Evolutionary conservation across 495 filamentous ascomycete genomes (phyloP).

Genomic region (Talaromyces proteolyticus): DNA sequence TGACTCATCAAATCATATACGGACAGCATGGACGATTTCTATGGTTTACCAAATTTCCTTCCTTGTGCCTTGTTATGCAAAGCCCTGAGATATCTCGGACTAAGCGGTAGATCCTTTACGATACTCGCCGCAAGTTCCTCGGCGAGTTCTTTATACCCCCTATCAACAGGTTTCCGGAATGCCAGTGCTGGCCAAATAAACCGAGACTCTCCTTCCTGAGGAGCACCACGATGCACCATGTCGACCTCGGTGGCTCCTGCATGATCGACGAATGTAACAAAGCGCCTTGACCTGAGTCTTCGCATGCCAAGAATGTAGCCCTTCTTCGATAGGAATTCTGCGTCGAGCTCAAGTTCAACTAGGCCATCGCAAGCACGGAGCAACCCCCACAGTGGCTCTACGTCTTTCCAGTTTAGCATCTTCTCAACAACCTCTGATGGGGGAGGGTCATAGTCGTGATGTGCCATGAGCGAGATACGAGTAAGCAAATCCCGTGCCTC

Average conservation of each 20-base stretch:
- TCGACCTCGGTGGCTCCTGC: neutral
- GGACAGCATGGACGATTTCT: too few species aligned
- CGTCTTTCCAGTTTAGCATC: neutral
- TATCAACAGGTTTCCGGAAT: neutral
- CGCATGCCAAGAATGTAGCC: neutral
- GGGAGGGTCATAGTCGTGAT: neutral
- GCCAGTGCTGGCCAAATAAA: neutral
- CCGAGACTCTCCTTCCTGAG: neutral
- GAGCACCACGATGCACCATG: neutral
- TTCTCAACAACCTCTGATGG: neutral
- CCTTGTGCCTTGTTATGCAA: neutral
- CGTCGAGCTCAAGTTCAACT: neutral
- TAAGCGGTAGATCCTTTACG: neutral
- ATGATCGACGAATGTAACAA: neutral
- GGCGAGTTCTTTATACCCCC: neutral
- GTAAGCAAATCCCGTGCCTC: conserved; percentile 11
- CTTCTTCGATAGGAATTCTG: neutral
- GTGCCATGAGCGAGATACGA: conserved; percentile 6
- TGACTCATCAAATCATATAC: too few species aligned
- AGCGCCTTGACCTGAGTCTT: neutral
- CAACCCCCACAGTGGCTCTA: neutral
- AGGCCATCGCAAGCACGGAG: neutral
- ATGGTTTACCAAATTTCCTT: too few species aligned
- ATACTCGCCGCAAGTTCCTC: neutral
- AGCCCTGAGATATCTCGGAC: neutral